These are phyloP conservation scores for Alloteropsis angusta DNA, from an alignment of 202 grass and related monocot genomes.

Conservation along the genomic window DNA sequence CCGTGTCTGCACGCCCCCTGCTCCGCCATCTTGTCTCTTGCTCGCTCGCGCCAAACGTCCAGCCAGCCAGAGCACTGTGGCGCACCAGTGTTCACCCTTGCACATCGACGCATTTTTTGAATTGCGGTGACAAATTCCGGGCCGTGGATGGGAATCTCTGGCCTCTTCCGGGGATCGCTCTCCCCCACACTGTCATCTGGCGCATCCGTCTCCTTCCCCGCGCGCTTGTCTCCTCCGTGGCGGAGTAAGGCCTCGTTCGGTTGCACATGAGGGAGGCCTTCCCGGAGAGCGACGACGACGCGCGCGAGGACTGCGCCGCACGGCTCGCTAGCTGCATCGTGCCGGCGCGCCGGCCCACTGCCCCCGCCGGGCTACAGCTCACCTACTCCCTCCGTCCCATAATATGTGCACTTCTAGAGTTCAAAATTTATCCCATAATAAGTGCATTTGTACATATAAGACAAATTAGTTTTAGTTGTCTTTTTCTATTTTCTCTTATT, in stretches of 20 bases:
- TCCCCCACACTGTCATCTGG: constrained; percentile 12
- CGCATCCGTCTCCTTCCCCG: constrained; percentile 17
- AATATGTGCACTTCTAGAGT: too few species aligned
- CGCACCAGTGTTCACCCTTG: neutral
- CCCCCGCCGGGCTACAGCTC: constrained; percentile 23
- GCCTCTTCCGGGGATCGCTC: neutral
- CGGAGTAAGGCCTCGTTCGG: too few species aligned
- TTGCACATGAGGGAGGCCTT: too few species aligned
- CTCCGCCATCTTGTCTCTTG: neutral
- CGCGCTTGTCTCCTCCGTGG: constrained; percentile 15
- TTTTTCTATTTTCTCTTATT: too few species aligned
- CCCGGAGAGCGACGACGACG: neutral
- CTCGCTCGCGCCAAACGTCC: neutral
- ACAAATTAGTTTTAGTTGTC: too few species aligned
- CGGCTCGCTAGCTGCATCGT: neutral
- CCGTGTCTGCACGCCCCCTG: neutral
- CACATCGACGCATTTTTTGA: neutral
- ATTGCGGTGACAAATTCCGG: neutral
- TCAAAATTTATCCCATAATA: too few species aligned
- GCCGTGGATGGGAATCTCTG: neutral
- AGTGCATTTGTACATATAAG: too few species aligned
- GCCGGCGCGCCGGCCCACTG: neutral
- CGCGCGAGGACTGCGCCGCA: constrained; percentile 1
- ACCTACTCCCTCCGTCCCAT: too few species aligned
- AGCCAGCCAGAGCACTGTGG: neutral